These are phyloP conservation scores for Heliamphora pulchella DNA, from an alignment of 179 eudicot genomes.

Conservation along the genomic window DNA sequence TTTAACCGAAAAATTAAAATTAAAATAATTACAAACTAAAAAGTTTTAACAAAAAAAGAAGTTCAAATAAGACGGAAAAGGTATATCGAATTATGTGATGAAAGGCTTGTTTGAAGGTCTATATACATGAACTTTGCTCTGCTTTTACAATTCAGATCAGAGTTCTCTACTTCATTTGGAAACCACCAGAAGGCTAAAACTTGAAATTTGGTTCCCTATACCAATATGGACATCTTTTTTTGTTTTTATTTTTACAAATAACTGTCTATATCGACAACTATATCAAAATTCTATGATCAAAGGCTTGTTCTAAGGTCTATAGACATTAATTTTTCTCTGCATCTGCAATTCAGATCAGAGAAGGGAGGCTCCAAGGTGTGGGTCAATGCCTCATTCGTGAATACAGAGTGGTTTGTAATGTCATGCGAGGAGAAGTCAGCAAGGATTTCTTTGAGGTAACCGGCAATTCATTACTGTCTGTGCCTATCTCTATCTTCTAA, in stretches of 20 bases:
- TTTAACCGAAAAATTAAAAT: too few relatives aligned
- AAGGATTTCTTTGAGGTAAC: slow-evolving; percentile 68
- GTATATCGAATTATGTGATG: neutral
- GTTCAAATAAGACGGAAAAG: too few relatives aligned
- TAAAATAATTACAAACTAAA: too few relatives aligned
- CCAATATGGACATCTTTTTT: too few relatives aligned
- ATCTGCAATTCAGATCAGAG: slow-evolving; percentile 51
- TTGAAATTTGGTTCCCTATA: neutral
- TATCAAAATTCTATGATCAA: neutral
- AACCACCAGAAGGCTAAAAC: neutral
- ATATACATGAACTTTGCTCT: neutral
- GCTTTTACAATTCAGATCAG: neutral
- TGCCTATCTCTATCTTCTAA: neutral
- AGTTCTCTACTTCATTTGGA: neutral
- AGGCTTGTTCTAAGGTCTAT: neutral
- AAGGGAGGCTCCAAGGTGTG: slow-evolving; percentile 79
- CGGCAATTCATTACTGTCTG: neutral
- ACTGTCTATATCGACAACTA: neutral
- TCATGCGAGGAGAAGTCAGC: slow-evolving; percentile 57
- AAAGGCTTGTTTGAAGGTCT: neutral
- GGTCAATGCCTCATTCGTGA: slow-evolving; percentile 74
- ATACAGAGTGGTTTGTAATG: slow-evolving; percentile 66
- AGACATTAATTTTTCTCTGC: neutral
- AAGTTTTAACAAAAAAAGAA: too few relatives aligned
- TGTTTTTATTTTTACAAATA: too few relatives aligned